A percentile compares a stretch with the other conserved stretches of the same genome.
These are phyloP conservation scores for Lagerstroemia speciosa DNA, from an alignment of 345 rosid genomes.

Conservation along the genomic window DNA sequence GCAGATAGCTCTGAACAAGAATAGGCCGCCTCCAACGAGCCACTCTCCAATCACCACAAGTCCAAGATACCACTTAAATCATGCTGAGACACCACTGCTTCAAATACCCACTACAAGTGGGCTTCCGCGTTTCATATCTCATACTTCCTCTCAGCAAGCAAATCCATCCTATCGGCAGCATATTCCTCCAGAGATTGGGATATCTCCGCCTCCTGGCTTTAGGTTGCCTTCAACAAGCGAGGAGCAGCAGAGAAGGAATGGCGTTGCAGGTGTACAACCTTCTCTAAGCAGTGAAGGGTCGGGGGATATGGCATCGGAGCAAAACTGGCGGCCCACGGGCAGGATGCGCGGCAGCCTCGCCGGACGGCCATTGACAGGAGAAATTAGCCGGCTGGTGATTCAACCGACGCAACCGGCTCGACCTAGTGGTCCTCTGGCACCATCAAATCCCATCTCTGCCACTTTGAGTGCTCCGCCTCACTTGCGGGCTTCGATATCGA, in stretches of 20 bases:
- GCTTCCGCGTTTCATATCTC: slow-evolving; percentile 5
- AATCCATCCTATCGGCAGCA: slow-evolving; percentile 28
- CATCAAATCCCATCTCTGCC: slow-evolving; percentile 14
- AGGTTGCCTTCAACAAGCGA: slow-evolving; percentile 17
- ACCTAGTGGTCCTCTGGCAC: slow-evolving; percentile 23
- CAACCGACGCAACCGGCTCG: slow-evolving; percentile 54
- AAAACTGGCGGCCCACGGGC: slow-evolving; percentile 61
- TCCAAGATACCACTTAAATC: slow-evolving; percentile 24
- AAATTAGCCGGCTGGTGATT: slow-evolving; percentile 46
- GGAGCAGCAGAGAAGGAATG: slow-evolving; percentile 31
- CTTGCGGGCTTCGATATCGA: slow-evolving; percentile 21
- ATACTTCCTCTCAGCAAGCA: slow-evolving; percentile 20
- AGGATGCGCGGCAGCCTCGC: slow-evolving; percentile 81
- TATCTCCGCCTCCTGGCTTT: slow-evolving; percentile 11
- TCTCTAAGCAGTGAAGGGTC: slow-evolving; percentile 9
- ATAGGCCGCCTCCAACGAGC: slow-evolving; percentile 24
- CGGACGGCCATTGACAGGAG: slow-evolving; percentile 34
- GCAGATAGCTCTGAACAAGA: slow-evolving; percentile 24
- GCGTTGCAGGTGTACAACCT: slow-evolving; percentile 8
- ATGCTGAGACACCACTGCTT: slow-evolving; percentile 25
- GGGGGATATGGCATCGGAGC: slow-evolving; percentile 20
- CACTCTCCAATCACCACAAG: slow-evolving; percentile 24
- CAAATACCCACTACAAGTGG: slow-evolving; percentile 16
- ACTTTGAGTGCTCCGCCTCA: slow-evolving; percentile 21
- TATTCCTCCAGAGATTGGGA: slow-evolving; percentile 14